Conservation (phyloP, 1,284 basidiomycete genomes). For the Cryptococcus jaspeensis region DNA sequence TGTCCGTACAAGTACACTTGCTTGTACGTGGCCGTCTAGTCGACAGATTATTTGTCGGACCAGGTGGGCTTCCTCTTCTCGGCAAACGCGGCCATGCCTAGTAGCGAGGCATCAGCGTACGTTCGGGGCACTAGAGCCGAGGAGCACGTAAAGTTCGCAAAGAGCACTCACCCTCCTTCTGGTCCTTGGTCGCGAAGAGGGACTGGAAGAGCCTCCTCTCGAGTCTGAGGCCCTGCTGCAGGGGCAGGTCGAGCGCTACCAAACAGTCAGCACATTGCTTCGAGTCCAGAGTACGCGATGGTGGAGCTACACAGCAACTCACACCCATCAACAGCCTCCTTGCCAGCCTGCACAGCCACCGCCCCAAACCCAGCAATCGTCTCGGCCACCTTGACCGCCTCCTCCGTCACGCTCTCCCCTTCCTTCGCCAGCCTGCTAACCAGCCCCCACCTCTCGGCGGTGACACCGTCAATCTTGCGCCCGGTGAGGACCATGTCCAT, state of each 20-base stretch:
- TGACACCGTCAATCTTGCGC: slow-evolving; percentile 71
- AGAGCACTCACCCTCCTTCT: slow-evolving; percentile 81
- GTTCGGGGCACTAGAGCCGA: neutral
- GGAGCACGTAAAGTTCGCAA: neutral
- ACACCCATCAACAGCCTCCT: slow-evolving; percentile 94
- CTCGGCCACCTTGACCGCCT: slow-evolving; percentile 80
- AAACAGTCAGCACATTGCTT: neutral
- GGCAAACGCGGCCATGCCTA: slow-evolving; percentile 73
- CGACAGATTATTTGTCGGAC: slow-evolving; percentile 36
- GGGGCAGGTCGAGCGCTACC: slow-evolving; percentile 74
- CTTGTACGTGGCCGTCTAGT: too few species aligned
- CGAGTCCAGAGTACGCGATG: neutral
- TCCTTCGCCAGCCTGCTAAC: slow-evolving; percentile 77
- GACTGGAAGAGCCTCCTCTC: slow-evolving; percentile 91
- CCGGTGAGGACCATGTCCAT: slow-evolving; percentile 97
- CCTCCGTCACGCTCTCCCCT: slow-evolving; percentile 78
- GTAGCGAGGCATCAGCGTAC: neutral
- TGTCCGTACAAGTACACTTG: neutral
- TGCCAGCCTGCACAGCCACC: slow-evolving; percentile 83
- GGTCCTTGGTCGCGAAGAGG: slow-evolving; percentile 91
- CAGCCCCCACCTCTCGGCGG: slow-evolving; percentile 83
- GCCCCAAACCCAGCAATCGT: slow-evolving; percentile 80
- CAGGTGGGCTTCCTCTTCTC: slow-evolving; percentile 93
- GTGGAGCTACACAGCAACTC: slow-evolving; percentile 37
- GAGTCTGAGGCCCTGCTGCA: slow-evolving; percentile 80